Evolutionary conservation across 169 alveolate genomes (phyloP).

Genomic region (Plasmodium cynomolgi): DNA sequence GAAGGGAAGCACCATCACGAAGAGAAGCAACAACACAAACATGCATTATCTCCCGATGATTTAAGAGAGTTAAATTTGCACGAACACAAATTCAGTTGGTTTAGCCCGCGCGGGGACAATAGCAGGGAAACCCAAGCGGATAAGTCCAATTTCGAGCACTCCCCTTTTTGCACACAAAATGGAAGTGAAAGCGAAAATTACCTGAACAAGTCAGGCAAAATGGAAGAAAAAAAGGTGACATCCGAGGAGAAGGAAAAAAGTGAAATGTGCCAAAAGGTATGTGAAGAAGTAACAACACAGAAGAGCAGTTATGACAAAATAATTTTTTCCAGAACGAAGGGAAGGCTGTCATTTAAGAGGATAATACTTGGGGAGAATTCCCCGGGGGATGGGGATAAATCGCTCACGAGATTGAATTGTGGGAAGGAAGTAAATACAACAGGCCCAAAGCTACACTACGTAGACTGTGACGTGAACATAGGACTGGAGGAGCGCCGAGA

Average conservation of each 20-base stretch:
- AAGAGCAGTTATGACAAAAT: conserved; percentile 34
- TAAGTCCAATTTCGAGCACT: background rate
- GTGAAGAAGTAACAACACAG: conserved; percentile 1
- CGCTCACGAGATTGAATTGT: background rate
- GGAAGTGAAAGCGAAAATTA: background rate
- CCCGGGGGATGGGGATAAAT: background rate
- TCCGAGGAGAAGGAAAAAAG: background rate
- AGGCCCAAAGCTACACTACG: conserved; percentile 34
- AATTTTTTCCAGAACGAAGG: conserved; percentile 51
- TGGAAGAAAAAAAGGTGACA: background rate
- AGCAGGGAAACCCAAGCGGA: background rate
- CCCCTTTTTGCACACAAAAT: background rate
- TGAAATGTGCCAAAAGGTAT: background rate
- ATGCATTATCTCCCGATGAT: conserved; percentile 21
- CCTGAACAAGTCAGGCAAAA: background rate
- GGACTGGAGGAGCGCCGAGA: conserved; percentile 47
- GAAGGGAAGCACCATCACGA: background rate
- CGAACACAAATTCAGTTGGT: conserved; percentile 52
- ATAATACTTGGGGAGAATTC: conserved; percentile 19
- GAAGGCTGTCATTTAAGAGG: conserved; percentile 24
- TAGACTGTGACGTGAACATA: conserved; percentile 55
- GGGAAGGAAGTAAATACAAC: conserved; percentile 6
- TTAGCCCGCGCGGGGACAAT: background rate
- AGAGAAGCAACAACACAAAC: background rate
- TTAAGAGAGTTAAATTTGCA: conserved; percentile 42